These are phyloP conservation scores for Ormosia semicastrata DNA, from an alignment of 306 rosid species.

Conservation along the genomic window DNA sequence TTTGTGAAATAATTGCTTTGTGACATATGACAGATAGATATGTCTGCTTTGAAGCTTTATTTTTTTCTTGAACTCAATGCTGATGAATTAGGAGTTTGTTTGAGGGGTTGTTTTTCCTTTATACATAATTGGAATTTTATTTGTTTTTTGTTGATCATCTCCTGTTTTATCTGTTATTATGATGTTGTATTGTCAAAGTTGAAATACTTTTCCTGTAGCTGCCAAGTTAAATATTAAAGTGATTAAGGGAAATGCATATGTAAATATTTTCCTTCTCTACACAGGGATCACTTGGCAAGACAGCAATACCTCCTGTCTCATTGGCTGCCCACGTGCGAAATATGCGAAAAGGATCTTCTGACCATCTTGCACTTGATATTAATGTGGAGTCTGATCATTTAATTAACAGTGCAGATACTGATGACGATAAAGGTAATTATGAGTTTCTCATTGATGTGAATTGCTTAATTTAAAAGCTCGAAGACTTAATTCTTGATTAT, in stretches of 20 bases:
- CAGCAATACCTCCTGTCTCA: conserved; percentile 54
- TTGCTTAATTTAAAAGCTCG: conserved; percentile 20
- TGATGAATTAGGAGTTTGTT: conserved; percentile 11
- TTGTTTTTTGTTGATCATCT: conserved; percentile 1
- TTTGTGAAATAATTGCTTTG: background rate
- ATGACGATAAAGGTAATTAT: conserved; percentile 81
- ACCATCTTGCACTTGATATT: conserved; percentile 80
- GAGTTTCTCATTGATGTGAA: conserved; percentile 8
- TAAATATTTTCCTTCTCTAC: conserved; percentile 25
- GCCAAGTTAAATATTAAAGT: background rate
- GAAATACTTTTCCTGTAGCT: conserved; percentile 10
- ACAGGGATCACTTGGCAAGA: conserved; percentile 78
- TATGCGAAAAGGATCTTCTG: conserved; percentile 84
- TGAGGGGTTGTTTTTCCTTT: background rate
- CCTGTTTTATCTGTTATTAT: conserved; percentile 2
- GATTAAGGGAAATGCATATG: conserved; percentile 1
- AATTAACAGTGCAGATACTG: conserved; percentile 51
- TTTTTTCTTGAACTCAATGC: background rate
- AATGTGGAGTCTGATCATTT: conserved; percentile 66
- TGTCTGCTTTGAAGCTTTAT: background rate
- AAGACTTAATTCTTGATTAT: background rate
- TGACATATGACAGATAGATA: background rate
- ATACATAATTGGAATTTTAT: background rate
- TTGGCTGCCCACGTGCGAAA: conserved; percentile 66
- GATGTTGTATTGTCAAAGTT: background rate